phyloP scores from a whole-genome alignment of 129 eudicot genomes.

The Chrysanthemum seticuspe region DNA sequence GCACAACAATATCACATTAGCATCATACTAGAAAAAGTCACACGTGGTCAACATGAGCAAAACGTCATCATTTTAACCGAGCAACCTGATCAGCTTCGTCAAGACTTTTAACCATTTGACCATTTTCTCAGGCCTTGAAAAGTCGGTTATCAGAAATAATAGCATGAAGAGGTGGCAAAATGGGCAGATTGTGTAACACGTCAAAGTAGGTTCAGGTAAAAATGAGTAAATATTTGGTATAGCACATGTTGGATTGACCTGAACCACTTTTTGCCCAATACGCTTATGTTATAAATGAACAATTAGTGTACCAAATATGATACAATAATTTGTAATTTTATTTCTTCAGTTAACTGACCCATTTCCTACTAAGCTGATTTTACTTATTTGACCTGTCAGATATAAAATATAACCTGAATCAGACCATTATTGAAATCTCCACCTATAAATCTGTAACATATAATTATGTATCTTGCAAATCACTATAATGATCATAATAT shows the following conservation, averaged over 20 bases:
- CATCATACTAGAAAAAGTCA: too few relatives aligned
- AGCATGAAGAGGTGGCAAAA: background rate
- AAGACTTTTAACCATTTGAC: too few relatives aligned
- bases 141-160: too few relatives aligned
- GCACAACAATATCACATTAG: too few relatives aligned
- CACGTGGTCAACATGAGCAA: too few relatives aligned
- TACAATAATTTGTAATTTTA: background rate
- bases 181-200: slow-evolving; percentile 7
- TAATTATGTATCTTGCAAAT: background rate
- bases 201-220: background rate
- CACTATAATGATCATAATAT: slow-evolving; percentile 2
- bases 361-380: background rate
- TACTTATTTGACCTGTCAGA: background rate
- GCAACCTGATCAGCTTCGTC: too few relatives aligned
- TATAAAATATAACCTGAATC: background rate
- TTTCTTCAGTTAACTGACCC: background rate
- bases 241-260: too few relatives aligned
- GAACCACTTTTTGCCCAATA: too few relatives aligned
- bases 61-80: too few relatives aligned
- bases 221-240: background rate
- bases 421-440: background rate
- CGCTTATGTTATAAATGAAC: background rate
- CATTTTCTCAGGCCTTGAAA: too few relatives aligned
- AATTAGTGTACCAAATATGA: background rate
- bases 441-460: background rate